Conservation (phyloP, 164 flowering plant species). For the Vitis cinerea region DNA sequence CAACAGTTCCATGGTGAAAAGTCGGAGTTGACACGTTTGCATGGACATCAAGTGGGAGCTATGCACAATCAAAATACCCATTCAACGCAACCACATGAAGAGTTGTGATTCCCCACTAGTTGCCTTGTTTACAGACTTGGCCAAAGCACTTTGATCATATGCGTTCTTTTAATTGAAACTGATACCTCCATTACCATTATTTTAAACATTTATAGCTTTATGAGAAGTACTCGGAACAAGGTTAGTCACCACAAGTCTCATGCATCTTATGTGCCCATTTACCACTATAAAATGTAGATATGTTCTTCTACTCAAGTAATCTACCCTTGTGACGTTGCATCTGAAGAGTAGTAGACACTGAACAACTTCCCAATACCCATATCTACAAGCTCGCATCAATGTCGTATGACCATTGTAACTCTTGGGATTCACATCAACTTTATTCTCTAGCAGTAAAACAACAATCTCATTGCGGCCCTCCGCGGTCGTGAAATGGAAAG, state of each 20-base stretch:
- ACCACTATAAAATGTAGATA: constrained; percentile 94
- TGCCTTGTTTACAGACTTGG: constrained; percentile 37
- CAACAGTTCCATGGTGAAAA: constrained; percentile 92
- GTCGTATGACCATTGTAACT: constrained; percentile 99
- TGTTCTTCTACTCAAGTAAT: constrained; percentile 87
- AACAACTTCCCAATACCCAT: constrained; percentile 67
- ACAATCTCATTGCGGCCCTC: constrained; percentile 94
- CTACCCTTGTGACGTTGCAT: constrained; percentile 89
- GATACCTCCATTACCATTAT: constrained; percentile 34
- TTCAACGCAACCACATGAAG: constrained; percentile 95
- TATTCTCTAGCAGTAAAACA: constrained; percentile 81
- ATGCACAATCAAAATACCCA: constrained; percentile 87
- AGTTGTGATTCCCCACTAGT: constrained; percentile 83
- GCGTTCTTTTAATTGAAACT: constrained; percentile 42
- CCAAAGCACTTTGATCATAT: constrained; percentile 60
- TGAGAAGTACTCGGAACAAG: constrained; percentile 75
- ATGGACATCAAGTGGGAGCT: constrained; percentile 77
- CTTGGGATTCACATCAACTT: constrained; percentile 94
- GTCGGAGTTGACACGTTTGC: constrained; percentile 83
- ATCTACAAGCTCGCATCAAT: constrained; percentile 75
- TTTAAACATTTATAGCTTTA: constrained; percentile 36
- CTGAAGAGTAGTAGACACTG: constrained; percentile 78
- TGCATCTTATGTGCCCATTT: constrained; percentile 87
- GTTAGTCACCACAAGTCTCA: constrained; percentile 86
- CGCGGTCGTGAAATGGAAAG: constrained; percentile 88